Evolutionary conservation across 2,329 filamentous ascomycete species (phyloP), one percentile per base, ranked within the genome.

Genomic region (Macrophomina pseudophaseolina): DNA sequence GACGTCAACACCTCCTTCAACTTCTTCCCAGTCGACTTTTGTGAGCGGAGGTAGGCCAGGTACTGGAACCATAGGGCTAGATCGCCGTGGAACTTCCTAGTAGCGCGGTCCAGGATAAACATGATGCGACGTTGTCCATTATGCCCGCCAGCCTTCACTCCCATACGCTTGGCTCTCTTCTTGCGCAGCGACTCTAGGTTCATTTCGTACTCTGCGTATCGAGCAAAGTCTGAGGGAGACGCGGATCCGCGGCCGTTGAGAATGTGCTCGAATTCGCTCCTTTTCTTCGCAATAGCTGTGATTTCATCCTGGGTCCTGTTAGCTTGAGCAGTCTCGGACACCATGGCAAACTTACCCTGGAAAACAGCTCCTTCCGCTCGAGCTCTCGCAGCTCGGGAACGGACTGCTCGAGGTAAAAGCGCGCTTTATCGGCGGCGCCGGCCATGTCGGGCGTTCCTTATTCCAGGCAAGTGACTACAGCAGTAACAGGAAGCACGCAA

Each of bases 341-440:
- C 40, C 1, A 28, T 6, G 11, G 28, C 12, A n/a, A 23, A 68
- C 80, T 40, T 79, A 91, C 91, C 82, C 90, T 89, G 68, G 86
- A 88, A 81, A 99, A 99, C 72, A 99, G 91, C 73, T 92, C 90
- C 79, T 97, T 97, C 71, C 92, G 88, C 80, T 97, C 91, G 79
- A 93, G 96, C 74, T 97, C 93, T 69, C 93, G 92, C 66, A 99
- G 86, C 79, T 98, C 94, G 16, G 94, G 93, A 51, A 97, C 92
- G 2, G 91, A 91, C 72, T 94, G 91, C 82, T 99, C 95, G 70
- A 98, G 87, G 80, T 92, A 97, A 81, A 94, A 98, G 67, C 94
- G 92, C 66, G 94, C 95, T 81, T 97, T 98, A 75, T 98, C 95
- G 70, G 91, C 90, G 67, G 95, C 93, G 32, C 64, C 53, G 14